These are phyloP conservation scores for Microcos paniculata DNA, from an alignment of 345 rosid genomes.

Conservation along the genomic window DNA sequence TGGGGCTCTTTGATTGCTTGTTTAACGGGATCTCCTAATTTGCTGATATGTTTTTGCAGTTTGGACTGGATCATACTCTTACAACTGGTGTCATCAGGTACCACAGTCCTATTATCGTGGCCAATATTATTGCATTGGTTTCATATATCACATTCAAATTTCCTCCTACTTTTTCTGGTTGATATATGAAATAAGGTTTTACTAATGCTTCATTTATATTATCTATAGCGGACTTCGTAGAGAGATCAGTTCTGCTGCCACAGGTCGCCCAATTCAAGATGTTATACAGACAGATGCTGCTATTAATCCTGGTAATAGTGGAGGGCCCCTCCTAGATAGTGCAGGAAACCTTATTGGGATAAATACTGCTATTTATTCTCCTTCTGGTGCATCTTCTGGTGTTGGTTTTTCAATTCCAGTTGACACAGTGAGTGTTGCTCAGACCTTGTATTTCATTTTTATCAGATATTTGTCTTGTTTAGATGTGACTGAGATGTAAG, in stretches of 20 bases:
- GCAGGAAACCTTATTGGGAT: conserved; percentile 90
- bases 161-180: not conserved
- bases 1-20: conserved; percentile 1
- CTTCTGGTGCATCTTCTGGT: conserved; percentile 99
- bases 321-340: conserved; percentile 96
- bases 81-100: conserved; percentile 98
- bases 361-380: conserved; percentile 96
- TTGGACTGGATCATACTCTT: conserved; percentile 95
- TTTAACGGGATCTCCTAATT: conserved; percentile 13
- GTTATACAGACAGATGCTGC: conserved; percentile 99
- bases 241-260: conserved; percentile 97
- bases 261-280: conserved; percentile 98
- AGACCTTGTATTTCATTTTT: conserved; percentile 12
- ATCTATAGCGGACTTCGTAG: conserved; percentile 77
- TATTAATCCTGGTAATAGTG: conserved; percentile 96
- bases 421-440: conserved; percentile 70
- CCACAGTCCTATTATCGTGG: not conserved
- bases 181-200: not conserved
- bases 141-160: not conserved
- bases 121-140: not conserved
- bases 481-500: not conserved
- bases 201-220: conserved; percentile 22
- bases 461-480: not conserved
- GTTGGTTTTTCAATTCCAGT: conserved; percentile 98
- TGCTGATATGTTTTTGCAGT: conserved; percentile 43